These are phyloP conservation scores for Trichoderma endophyticum DNA, from an alignment of 2,329 filamentous ascomycete species.

Conservation along the genomic window DNA sequence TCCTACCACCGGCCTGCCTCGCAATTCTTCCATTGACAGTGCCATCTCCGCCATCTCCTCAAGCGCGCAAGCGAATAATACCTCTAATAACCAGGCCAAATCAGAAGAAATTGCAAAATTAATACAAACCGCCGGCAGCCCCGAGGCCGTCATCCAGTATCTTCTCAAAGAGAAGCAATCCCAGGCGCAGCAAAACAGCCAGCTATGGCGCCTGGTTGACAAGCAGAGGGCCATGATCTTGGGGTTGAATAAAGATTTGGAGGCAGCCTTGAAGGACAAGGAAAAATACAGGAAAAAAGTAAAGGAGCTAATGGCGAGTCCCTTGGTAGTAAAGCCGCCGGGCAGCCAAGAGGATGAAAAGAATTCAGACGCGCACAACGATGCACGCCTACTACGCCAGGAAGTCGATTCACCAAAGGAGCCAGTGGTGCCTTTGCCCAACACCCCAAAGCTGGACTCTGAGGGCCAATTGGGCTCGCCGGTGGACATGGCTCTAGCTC, in stretches of 20 bases:
- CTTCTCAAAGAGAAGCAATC: constrained; percentile 89
- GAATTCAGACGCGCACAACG: constrained; percentile 1
- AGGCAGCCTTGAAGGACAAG: constrained; percentile 88
- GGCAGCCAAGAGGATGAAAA: constrained; percentile 22
- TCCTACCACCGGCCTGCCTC: constrained; percentile 40
- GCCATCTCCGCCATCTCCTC: constrained; percentile 76
- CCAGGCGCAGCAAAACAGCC: constrained; percentile 81
- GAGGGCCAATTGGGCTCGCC: constrained; percentile 55
- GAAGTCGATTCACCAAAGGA: constrained; percentile 24
- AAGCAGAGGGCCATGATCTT: constrained; percentile 94
- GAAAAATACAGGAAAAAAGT: constrained; percentile 88
- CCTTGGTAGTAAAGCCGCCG: constrained; percentile 32
- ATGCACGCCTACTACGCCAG: constrained; percentile 24
- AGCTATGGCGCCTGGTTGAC: constrained; percentile 92
- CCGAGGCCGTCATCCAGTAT: constrained; percentile 84
- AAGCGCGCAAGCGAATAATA: constrained; percentile 49
- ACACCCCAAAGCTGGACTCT: constrained; percentile 50
- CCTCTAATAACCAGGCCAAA: constrained; percentile 56
- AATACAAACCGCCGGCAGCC: constrained; percentile 79
- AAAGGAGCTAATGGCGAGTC: constrained; percentile 63
- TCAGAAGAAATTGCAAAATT: constrained; percentile 74
- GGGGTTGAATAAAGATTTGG: constrained; percentile 90
- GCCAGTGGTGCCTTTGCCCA: constrained; percentile 30
- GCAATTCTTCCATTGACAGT: constrained; percentile 89
- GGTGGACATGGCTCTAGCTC: constrained; percentile 57